Percentiles rank a stretch among this genome's conserved stretches.
phyloP scores from a whole-genome alignment of 1,284 basidiomycete genomes.

The Austropuccinia psidii region DNA sequence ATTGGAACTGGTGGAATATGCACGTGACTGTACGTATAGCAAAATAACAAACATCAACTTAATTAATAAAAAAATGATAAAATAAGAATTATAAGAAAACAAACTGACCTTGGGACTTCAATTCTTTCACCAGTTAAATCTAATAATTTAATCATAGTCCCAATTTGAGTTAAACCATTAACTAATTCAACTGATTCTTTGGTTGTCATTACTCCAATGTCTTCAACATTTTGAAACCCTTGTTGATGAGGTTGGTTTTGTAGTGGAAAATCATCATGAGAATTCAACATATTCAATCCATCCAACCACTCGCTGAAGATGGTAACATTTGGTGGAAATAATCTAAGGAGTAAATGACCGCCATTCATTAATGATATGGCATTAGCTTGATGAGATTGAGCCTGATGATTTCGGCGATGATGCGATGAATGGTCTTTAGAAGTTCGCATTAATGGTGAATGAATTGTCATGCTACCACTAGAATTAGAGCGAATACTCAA shows the following conservation, averaged over 20 bases:
- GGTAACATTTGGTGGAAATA: slow-evolving; percentile 73
- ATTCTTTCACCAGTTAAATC: slow-evolving; percentile 84
- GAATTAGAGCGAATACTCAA: too few species aligned
- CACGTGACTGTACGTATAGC: not conserved
- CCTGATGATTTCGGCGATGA: not conserved
- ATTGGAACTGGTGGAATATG: not conserved
- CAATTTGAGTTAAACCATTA: slow-evolving; percentile 74
- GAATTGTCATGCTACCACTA: too few species aligned
- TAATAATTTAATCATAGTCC: slow-evolving; percentile 82
- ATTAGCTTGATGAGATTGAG: slow-evolving; percentile 67
- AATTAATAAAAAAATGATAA: not conserved
- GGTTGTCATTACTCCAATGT: slow-evolving; percentile 70
- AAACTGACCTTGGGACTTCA: slow-evolving; percentile 60
- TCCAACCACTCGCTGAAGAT: slow-evolving; percentile 95
- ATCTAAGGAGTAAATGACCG: slow-evolving; percentile 64
- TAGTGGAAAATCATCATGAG: not conserved
- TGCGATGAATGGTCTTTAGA: too few species aligned
- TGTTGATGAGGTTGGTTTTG: slow-evolving; percentile 38
- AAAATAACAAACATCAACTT: not conserved
- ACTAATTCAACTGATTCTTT: slow-evolving; percentile 78
- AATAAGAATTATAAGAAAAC: not conserved
- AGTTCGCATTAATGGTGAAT: too few species aligned
- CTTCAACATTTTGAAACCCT: slow-evolving; percentile 48
- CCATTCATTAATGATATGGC: slow-evolving; percentile 59
- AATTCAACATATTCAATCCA: slow-evolving; percentile 66